These are phyloP conservation scores for Serendipita sp. DNA, from an alignment of 768 basidiomycete genomes.

Conservation along the genomic window DNA sequence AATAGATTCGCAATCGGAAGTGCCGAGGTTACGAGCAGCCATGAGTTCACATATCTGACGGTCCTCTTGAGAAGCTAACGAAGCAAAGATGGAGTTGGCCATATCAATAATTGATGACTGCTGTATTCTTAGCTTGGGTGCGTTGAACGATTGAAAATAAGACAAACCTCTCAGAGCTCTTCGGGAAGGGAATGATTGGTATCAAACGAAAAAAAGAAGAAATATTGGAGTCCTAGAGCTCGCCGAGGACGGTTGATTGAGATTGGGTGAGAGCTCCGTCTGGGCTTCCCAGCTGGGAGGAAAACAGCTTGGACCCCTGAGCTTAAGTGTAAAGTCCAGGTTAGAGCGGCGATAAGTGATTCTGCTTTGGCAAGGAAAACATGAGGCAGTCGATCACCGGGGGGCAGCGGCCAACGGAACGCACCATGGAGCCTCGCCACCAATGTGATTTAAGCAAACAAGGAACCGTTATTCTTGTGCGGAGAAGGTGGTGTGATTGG, in stretches of 20 bases:
- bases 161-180: neutral
- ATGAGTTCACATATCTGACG: conserved; percentile 2
- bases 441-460: neutral
- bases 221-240: neutral
- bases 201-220: neutral
- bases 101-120: neutral
- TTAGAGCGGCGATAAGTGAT: neutral
- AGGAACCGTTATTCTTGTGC: neutral
- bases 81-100: neutral
- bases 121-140: neutral
- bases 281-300: neutral
- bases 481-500: neutral
- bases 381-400: conserved; percentile 4
- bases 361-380: neutral
- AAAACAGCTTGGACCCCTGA: neutral
- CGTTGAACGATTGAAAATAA: neutral
- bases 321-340: neutral
- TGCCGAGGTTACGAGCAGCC: neutral
- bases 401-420: neutral
- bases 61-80: neutral
- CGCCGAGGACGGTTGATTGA: neutral
- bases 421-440: neutral
- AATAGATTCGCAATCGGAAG: neutral
- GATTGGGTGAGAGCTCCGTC: neutral
- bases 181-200: neutral